Base-by-base conservation (phyloP, 768 basidiomycete genomes). In the Chalciporus pseudorubinellus region DNA sequence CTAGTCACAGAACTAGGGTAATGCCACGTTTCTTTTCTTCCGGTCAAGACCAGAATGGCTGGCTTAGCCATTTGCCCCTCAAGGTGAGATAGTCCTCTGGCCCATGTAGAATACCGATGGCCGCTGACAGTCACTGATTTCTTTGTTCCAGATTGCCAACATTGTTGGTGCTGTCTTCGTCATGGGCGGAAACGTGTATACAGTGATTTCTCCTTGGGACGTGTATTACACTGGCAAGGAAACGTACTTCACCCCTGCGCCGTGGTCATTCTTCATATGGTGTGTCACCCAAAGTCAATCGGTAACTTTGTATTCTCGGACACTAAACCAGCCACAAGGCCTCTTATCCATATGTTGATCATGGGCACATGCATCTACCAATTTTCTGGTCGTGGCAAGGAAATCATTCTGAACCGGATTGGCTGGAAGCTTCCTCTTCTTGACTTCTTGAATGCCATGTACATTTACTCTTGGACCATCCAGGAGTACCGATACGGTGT, bases 221-320 rank as follows among this genome's bases (percentile, higher is more conserved):
- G 65, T 71, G 26, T 81, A 81, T 63, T 70, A 70, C 53, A 60
- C 65, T 3, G 77, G 77, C 22, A 80, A 78, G 65, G 77, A 79
- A 54, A 87, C 85, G 4, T 87, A 85, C 70, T 74, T 87, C 53
- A 87, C 86, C 1, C 85, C 85, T 1, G 79, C 80, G 1, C 69
- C 76, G 14, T 85, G 79, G 72, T 77, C 80, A 14, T 85, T 81
- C 69, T 76, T 77, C 65, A 75, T 83, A 56, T 85, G 83, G 83
- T 80, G 51, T 39, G 74, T 65, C 53, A 13, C 24, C 33, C 11
- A 29, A 16, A 9, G 4, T 20, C 6, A 8, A 6, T 26, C n/a
- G n/a, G 18, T 6, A 12, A 26, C 34, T 16, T 36, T 18, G 22
- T 16, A 28, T 18, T 16, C 10, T 38, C 20, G 3, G 39, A 47